Evolutionary conservation across 2,329 filamentous ascomycete genomes (phyloP).

Genomic region (Diaporthe eres): DNA sequence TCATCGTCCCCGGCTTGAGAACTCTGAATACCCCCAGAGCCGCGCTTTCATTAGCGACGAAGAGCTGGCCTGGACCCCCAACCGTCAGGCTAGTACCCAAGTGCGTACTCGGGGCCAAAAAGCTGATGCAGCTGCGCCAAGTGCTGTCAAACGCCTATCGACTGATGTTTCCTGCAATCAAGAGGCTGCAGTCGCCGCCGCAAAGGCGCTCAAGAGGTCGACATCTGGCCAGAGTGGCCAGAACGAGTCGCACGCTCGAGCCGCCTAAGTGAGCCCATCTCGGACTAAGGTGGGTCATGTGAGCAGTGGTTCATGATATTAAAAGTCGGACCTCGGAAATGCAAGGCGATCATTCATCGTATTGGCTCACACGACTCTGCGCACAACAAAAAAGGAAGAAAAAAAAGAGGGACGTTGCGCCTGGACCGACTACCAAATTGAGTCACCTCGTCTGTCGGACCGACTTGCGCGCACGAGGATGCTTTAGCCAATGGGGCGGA

Average conservation of each 20-base stretch:
- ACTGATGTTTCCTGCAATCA: not conserved
- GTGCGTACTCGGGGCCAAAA: not conserved
- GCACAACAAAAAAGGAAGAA: not conserved
- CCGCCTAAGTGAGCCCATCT: not conserved
- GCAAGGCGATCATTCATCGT: not conserved
- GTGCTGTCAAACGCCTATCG: not conserved
- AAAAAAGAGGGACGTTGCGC: not conserved
- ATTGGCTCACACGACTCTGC: not conserved
- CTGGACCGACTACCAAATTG: not conserved
- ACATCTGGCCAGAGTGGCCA: not conserved
- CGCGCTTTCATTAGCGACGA: conserved; percentile 16
- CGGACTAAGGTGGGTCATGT: no score
- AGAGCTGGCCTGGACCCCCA: not conserved
- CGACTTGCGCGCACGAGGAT: not conserved
- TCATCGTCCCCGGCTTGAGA: not conserved
- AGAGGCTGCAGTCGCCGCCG: conserved; percentile 4
- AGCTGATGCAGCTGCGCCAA: not conserved
- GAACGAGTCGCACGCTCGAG: conserved; percentile 1
- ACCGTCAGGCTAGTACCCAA: not conserved
- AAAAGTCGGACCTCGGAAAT: not conserved
- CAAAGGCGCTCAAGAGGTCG: not conserved
- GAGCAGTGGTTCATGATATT: not conserved
- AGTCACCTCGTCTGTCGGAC: not conserved
- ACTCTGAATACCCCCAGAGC: not conserved
- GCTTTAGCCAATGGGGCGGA: not conserved